Conservation (phyloP, 2,329 filamentous ascomycete species). For the Fusarium albosuccineum region DNA sequence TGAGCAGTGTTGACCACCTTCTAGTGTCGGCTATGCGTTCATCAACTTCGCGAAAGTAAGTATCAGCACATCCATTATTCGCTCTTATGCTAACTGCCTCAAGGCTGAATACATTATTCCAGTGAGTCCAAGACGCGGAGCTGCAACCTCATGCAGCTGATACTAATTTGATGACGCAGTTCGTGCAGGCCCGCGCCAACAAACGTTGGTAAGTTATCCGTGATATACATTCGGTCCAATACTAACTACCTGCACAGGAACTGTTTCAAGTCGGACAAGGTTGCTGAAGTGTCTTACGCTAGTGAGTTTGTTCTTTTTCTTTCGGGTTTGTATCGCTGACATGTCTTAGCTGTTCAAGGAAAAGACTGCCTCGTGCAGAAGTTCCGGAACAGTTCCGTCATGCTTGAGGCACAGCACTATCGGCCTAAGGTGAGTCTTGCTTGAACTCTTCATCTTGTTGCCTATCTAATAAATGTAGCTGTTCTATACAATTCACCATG, state of each 20-base stretch:
- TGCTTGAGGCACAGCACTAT: conserved; percentile 86
- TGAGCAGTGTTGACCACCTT: conserved; percentile 41
- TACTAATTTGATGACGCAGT: conserved; percentile 62
- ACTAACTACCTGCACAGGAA: conserved; percentile 11
- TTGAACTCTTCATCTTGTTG: background rate
- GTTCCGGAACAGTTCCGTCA: conserved; percentile 96
- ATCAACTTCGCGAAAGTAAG: conserved; percentile 91
- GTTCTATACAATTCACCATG: conserved; percentile 65
- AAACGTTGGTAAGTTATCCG: conserved; percentile 70
- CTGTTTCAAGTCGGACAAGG: conserved; percentile 83
- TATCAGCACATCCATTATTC: conserved; percentile 3
- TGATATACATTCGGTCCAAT: background rate
- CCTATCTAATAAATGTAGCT: conserved; percentile 53
- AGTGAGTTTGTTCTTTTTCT: conserved; percentile 67
- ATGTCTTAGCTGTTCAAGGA: conserved; percentile 82
- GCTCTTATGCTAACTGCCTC: conserved; percentile 52
- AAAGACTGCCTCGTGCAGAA: conserved; percentile 92
- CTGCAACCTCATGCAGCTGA: background rate
- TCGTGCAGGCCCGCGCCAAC: conserved; percentile 77
- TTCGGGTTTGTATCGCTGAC: conserved; percentile 31
- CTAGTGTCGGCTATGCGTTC: conserved; percentile 94
- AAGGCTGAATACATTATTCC: conserved; percentile 80
- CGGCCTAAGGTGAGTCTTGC: conserved; percentile 78
- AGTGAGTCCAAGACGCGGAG: conserved; percentile 57
- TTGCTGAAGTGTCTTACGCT: conserved; percentile 94